Conservation (phyloP, 495 filamentous ascomycete species). For the Parmelia sp. region DNA sequence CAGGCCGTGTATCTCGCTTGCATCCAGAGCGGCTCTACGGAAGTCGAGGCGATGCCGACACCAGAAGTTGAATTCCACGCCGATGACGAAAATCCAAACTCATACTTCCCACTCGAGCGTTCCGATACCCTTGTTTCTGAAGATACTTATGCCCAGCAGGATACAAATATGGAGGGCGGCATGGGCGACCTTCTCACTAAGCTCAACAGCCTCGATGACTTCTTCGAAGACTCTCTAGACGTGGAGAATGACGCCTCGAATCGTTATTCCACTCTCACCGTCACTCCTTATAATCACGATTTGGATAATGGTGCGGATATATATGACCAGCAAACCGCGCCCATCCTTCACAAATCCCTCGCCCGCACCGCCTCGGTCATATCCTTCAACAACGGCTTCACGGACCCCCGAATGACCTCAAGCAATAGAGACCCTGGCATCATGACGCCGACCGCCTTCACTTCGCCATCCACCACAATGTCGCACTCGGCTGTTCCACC, state of each 20-base stretch:
- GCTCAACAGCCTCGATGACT: slow-evolving; percentile 88
- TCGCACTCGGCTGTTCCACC: slow-evolving; percentile 21
- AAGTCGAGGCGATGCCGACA: slow-evolving; percentile 56
- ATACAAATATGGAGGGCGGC: slow-evolving; percentile 51
- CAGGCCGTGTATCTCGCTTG: slow-evolving; percentile 95
- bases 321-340: slow-evolving; percentile 90
- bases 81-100: slow-evolving; percentile 76
- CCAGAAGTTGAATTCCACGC: slow-evolving; percentile 87
- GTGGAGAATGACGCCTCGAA: slow-evolving; percentile 42
- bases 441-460: slow-evolving; percentile 59
- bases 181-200: slow-evolving; percentile 83
- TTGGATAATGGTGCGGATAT: slow-evolving; percentile 75
- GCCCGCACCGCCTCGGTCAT: slow-evolving; percentile 61
- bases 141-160: slow-evolving; percentile 64
- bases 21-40: slow-evolving; percentile 52
- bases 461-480: slow-evolving; percentile 27
- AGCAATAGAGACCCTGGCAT: slow-evolving; percentile 50
- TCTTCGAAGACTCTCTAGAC: slow-evolving; percentile 67
- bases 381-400: slow-evolving; percentile 77
- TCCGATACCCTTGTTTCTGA: slow-evolving; percentile 91
- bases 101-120: slow-evolving; percentile 67
- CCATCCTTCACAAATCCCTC: slow-evolving; percentile 80
- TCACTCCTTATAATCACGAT: slow-evolving; percentile 51
- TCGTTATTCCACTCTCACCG: slow-evolving; percentile 57
- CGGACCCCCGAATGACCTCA: slow-evolving; percentile 55